Conservation (phyloP, 192 early-diverging fungal species). For the Backusella westeae region DNA sequence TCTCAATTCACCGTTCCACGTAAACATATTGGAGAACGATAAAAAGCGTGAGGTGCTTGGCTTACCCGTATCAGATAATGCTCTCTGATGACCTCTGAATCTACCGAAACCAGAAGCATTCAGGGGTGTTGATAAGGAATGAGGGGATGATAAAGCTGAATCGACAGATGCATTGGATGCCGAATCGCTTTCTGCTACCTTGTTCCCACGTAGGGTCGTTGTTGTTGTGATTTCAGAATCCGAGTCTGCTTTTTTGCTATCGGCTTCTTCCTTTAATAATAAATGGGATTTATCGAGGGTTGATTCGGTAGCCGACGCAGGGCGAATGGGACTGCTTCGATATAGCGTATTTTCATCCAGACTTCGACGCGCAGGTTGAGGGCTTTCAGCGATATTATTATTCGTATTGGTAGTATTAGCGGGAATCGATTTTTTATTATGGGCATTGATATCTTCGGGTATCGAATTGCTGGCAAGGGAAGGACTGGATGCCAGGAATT, state of each 20-base stretch:
- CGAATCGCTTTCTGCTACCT: not conserved
- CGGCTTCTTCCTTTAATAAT: not conserved
- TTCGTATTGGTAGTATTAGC: not conserved
- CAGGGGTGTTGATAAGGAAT: not conserved
- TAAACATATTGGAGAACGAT: constrained; percentile 20
- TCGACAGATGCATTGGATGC: not conserved
- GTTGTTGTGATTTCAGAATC: constrained; percentile 7
- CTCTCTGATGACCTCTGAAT: constrained; percentile 18
- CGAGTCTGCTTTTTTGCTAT: constrained; percentile 9
- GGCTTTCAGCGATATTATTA: not conserved
- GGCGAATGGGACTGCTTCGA: not conserved
- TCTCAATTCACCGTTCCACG: not conserved
- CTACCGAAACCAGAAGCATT: not conserved
- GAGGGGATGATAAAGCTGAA: not conserved
- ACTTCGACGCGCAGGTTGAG: constrained; percentile 9
- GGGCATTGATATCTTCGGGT: constrained; percentile 13
- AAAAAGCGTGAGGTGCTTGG: constrained; percentile 5
- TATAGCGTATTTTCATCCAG: constrained; percentile 13
- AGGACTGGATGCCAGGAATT: constrained; percentile 57
- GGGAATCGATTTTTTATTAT: not conserved
- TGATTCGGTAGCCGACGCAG: constrained; percentile 1
- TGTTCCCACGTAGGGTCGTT: not conserved
- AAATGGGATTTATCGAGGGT: not conserved
- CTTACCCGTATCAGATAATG: constrained; percentile 7
- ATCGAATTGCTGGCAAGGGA: constrained; percentile 29